Conservation (phyloP, 2,329 filamentous ascomycete species). For the Blastomyces parvus region DNA sequence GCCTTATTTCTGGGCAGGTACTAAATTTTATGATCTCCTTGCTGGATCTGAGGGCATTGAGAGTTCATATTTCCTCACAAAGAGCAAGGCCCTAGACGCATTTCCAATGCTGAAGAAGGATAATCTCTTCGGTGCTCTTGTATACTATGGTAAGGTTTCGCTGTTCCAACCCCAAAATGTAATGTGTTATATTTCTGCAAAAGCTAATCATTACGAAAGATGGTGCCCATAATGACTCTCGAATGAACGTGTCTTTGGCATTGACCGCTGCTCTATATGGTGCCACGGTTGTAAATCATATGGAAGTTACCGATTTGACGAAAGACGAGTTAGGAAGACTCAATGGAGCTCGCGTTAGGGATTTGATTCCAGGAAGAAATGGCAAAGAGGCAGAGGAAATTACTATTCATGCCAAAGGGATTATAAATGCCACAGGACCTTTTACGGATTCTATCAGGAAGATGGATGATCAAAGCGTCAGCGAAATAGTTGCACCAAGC, state of each 20-base stretch:
- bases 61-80: constrained; percentile 77
- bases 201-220: constrained; percentile 40
- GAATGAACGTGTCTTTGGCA: constrained; percentile 82
- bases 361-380: constrained; percentile 57
- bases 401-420: constrained; percentile 63
- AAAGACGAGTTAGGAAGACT: constrained; percentile 66
- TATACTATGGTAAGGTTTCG: constrained; percentile 61
- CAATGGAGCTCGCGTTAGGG: constrained; percentile 63
- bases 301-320: constrained; percentile 66
- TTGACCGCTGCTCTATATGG: constrained; percentile 86
- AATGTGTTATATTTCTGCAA: neutral
- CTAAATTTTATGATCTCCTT: constrained; percentile 75
- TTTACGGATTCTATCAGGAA: constrained; percentile 80
- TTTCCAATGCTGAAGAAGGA: constrained; percentile 83
- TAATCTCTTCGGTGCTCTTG: constrained; percentile 67
- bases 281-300: constrained; percentile 70
- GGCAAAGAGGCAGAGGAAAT: constrained; percentile 56
- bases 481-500: constrained; percentile 74
- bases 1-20: constrained; percentile 61
- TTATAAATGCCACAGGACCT: constrained; percentile 82
- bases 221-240: constrained; percentile 82
- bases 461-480: constrained; percentile 62
- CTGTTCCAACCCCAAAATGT: neutral
- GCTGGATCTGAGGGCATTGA: constrained; percentile 77
- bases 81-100: constrained; percentile 74